Evolutionary conservation across 257 asterid species (phyloP).

Genomic region (Nemophila menziesii): DNA sequence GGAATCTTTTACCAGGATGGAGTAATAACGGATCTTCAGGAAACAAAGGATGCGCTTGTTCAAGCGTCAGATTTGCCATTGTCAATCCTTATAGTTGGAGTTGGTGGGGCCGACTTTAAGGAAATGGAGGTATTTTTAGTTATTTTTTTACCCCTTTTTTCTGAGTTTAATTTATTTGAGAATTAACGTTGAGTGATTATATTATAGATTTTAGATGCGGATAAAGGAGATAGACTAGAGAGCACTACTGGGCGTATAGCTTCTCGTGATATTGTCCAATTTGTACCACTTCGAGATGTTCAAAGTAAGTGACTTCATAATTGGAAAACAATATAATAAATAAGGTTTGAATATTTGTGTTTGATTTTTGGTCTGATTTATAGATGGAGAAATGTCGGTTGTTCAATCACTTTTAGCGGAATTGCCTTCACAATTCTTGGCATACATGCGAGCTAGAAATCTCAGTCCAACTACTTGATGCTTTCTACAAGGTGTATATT

Average conservation of each 20-base stretch:
- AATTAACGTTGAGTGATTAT: background rate
- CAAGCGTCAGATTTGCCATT: conserved; percentile 90
- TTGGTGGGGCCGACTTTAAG: conserved; percentile 97
- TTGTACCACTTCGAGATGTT: conserved; percentile 82
- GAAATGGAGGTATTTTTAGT: conserved; percentile 86
- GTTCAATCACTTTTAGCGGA: conserved; percentile 88
- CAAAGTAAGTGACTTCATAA: conserved; percentile 43
- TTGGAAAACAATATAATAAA: background rate
- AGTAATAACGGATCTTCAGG: conserved; percentile 96
- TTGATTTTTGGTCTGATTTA: conserved; percentile 12
- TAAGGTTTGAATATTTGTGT: background rate
- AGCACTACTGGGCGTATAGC: conserved; percentile 87
- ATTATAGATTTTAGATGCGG: conserved; percentile 75
- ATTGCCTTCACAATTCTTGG: conserved; percentile 75
- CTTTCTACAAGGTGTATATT: background rate
- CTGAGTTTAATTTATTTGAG: background rate
- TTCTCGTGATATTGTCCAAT: conserved; percentile 92
- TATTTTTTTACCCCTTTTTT: conserved; percentile 8
- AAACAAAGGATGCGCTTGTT: conserved; percentile 93
- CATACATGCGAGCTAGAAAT: conserved; percentile 63
- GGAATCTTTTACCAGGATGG: conserved; percentile 50
- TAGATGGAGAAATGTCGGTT: conserved; percentile 68
- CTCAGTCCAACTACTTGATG: conserved; percentile 36
- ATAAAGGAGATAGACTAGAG: conserved; percentile 82
- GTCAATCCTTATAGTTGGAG: conserved; percentile 95